These are phyloP conservation scores for Lactifluus volemus DNA, from an alignment of 768 basidiomycete species.

Conservation along the genomic window DNA sequence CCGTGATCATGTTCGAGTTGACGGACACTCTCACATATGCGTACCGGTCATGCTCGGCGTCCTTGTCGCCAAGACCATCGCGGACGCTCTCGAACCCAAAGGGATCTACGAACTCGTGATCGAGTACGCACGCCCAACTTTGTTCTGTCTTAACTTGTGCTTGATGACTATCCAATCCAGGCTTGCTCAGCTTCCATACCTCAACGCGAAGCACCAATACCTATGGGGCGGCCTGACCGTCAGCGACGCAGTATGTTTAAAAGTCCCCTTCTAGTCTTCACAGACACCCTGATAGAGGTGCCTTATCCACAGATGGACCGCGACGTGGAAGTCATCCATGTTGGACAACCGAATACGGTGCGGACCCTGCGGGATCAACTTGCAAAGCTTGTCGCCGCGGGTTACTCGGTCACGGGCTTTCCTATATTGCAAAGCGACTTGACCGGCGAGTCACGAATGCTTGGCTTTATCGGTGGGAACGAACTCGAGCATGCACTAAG, in stretches of 20 bases:
- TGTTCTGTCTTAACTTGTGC: not conserved
- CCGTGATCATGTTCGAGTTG: constrained; percentile 94
- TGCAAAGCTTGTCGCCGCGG: constrained; percentile 43
- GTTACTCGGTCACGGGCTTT: constrained; percentile 75
- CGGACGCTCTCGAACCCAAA: constrained; percentile 82
- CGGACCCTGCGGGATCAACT: constrained; percentile 66
- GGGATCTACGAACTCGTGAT: constrained; percentile 98
- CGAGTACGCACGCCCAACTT: constrained; percentile 37
- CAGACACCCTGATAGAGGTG: not conserved
- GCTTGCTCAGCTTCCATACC: constrained; percentile 81
- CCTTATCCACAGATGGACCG: constrained; percentile 46
- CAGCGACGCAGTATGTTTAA: constrained; percentile 60
- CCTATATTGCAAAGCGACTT: constrained; percentile 61
- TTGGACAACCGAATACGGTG: constrained; percentile 72
- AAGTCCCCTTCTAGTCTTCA: constrained; percentile 1
- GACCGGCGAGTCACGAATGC: constrained; percentile 49
- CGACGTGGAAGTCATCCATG: constrained; percentile 58
- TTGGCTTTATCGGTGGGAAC: constrained; percentile 86
- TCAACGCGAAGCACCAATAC: constrained; percentile 87
- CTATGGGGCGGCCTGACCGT: constrained; percentile 75
- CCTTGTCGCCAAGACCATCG: constrained; percentile 84
- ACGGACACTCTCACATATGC: constrained; percentile 90
- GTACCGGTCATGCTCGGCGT: constrained; percentile 86
- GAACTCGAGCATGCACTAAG: constrained; percentile 92
- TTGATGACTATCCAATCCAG: constrained; percentile 24